Evolutionary conservation across 2,329 filamentous ascomycete genomes (phyloP), one percentile per base, ranked within the genome.

Genomic region (Onygenales sp.): DNA sequence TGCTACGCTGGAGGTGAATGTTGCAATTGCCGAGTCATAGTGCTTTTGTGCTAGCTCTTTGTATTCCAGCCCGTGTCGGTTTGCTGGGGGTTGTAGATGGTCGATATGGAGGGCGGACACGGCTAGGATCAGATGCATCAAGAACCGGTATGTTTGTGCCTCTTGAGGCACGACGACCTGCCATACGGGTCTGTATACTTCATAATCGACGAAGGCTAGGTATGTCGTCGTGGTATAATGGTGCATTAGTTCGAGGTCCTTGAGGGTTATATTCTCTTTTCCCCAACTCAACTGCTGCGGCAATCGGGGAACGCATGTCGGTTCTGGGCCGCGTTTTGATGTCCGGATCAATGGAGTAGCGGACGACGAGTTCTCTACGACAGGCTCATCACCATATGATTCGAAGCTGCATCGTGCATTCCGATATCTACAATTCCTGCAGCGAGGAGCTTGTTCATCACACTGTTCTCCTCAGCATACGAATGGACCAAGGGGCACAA

Each of bases 91-190:
- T 3, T 44, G 49, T 14, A 48, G 47, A 46, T 61, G 46, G 6
- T 49, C 49, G n/a, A 63, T 55, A 49, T 64, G 60, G 1, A 62
- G 57, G 14, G 62, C 59, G 5, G 61, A 61, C 21, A 57, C 39
- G 10, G 62, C 61, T 8, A 64, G 58, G 13, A 63, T 47, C n/a
- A 59, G 50, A 50, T 63, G 55, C 58, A 62, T 64, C 8, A 64
- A 49, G 49, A 61, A 64, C 6, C 54, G 56, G 39, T 55, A 53
- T 27, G 55, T 52, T 34, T 54, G 53, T 11, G 55, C 53, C 50
- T 57, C 55, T 21, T 34, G 48, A 9, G 57, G 57, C 9, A 58
- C 55, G 39, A 50, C 39, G 10, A 57, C n/a, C 33, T 58, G 55
- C 57, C 57, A 58, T 43, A 57, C 52, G 42, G 44, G 53, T 37